A percentile compares a stretch with the other conserved stretches of the same genome.
These are phyloP conservation scores for Pythium folliculosum DNA, from an alignment of 352 stramenopile species.

Conservation along the genomic window DNA sequence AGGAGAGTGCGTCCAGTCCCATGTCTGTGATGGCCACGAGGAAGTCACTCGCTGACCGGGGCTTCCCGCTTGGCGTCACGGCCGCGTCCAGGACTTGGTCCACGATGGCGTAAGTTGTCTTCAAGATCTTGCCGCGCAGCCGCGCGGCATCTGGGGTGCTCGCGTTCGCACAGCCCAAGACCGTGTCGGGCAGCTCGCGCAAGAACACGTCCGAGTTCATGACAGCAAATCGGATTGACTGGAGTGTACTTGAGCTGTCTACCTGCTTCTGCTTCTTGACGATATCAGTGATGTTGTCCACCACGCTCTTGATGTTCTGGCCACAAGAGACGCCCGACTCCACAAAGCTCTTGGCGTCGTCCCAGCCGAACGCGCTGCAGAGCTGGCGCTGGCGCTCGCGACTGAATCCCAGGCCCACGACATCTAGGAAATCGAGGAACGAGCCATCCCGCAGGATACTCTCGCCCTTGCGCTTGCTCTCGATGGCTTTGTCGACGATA, in stretches of 20 bases:
- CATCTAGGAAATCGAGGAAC: constrained; percentile 7
- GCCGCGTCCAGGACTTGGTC: constrained; percentile 47
- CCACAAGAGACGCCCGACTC: constrained; percentile 42
- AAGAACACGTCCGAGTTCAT: constrained; percentile 46
- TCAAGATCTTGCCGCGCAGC: constrained; percentile 40
- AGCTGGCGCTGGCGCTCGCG: not conserved
- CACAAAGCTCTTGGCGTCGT: constrained; percentile 35
- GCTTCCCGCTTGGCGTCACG: constrained; percentile 34
- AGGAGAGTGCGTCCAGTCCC: constrained; percentile 40
- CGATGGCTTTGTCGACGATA: constrained; percentile 26
- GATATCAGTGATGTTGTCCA: constrained; percentile 46
- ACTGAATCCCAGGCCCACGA: constrained; percentile 2
- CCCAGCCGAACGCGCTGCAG: not conserved
- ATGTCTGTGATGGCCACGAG: constrained; percentile 44
- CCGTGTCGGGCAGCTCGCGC: constrained; percentile 46
- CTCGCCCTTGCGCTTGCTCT: constrained; percentile 10
- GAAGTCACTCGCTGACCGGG: constrained; percentile 39
- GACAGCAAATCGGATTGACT: constrained; percentile 46
- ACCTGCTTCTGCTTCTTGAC: constrained; percentile 45
- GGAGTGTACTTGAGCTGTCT: constrained; percentile 31
- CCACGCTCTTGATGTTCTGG: constrained; percentile 46
- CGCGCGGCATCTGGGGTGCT: constrained; percentile 4
- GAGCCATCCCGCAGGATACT: not conserved
- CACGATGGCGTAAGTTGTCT: constrained; percentile 49
- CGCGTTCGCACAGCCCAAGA: constrained; percentile 40